phyloP scores from a whole-genome alignment of 1,139 yeast species.

The Saccharomyces pastorianus region DNA sequence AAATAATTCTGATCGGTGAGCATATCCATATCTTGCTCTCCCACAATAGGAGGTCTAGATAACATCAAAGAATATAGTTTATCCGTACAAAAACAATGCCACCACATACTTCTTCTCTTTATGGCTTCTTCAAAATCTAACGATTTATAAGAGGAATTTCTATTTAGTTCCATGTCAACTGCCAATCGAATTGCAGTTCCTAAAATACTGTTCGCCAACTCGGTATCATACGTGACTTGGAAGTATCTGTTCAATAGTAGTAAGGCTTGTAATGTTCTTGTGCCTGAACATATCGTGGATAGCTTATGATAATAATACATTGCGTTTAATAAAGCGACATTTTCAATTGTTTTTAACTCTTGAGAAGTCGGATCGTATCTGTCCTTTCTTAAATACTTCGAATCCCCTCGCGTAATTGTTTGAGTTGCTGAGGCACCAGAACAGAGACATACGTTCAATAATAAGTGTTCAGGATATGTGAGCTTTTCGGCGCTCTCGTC shows the following conservation, averaged over 20 bases:
- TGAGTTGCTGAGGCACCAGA: conserved; percentile 19
- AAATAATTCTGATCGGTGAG: conserved; percentile 18
- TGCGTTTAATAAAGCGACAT: conserved; percentile 19
- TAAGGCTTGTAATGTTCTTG: conserved; percentile 21
- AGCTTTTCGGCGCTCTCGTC: conserved; percentile 10
- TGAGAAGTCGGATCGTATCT: conserved; percentile 15
- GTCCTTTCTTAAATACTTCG: conserved; percentile 17
- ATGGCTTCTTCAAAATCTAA: conserved; percentile 14
- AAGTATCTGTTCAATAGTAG: conserved; percentile 19
- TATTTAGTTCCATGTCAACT: conserved; percentile 19
- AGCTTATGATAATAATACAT: conserved; percentile 24
- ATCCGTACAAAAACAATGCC: conserved; percentile 23
- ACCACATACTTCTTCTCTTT: conserved; percentile 20
- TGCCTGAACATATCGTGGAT: conserved; percentile 19
- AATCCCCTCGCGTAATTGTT: conserved; percentile 10
- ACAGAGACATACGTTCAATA: conserved; percentile 21
- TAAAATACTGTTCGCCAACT: conserved; percentile 19
- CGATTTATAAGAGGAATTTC: conserved; percentile 11
- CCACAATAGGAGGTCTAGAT: conserved; percentile 20
- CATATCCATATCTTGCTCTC: conserved; percentile 19
- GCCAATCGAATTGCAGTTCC: conserved; percentile 24
- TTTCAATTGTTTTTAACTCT: conserved; percentile 21
- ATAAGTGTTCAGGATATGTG: conserved; percentile 22
- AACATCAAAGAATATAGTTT: conserved; percentile 17
- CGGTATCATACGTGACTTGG: conserved; percentile 16